Evolutionary conservation across 2,329 filamentous ascomycete genomes (phyloP).

Genomic region (Monilinia vaccinii-corymbosi): DNA sequence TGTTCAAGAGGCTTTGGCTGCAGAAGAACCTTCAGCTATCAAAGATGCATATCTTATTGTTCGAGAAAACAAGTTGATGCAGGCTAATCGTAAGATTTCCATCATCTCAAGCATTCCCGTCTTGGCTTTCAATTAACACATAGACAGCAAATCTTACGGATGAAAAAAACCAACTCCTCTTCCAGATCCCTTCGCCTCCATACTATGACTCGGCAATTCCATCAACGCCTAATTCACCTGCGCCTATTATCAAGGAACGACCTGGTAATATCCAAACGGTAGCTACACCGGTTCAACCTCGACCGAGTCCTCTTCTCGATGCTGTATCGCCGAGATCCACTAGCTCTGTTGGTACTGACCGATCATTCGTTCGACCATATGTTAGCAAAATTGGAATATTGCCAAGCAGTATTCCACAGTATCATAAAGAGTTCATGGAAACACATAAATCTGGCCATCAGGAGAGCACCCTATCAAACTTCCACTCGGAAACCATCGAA

Average conservation of each 20-base stretch:
- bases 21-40: conserved; percentile 91
- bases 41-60: conserved; percentile 99
- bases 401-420: conserved; percentile 81
- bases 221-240: not conserved
- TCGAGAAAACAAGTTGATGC: conserved; percentile 95
- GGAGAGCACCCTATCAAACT: conserved; percentile 30
- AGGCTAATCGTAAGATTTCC: conserved; percentile 68
- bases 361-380: conserved; percentile 25
- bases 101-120: not conserved
- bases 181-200: conserved; percentile 47
- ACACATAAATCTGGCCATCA: conserved; percentile 49
- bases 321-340: conserved; percentile 27
- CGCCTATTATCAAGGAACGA: not conserved
- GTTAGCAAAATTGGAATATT: conserved; percentile 84
- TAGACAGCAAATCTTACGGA: conserved; percentile 26
- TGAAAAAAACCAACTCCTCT: conserved; percentile 33
- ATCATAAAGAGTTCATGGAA: conserved; percentile 86
- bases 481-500: conserved; percentile 33
- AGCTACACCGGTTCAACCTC: conserved; percentile 9
- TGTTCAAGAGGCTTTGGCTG: conserved; percentile 86
- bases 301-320: conserved; percentile 23
- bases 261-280: conserved; percentile 2
- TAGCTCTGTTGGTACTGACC: conserved; percentile 27
- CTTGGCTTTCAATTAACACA: conserved; percentile 12
- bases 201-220: conserved; percentile 33